phyloP scores from a whole-genome alignment of 345 rosid genomes.

The Citrus mangshanensis region DNA sequence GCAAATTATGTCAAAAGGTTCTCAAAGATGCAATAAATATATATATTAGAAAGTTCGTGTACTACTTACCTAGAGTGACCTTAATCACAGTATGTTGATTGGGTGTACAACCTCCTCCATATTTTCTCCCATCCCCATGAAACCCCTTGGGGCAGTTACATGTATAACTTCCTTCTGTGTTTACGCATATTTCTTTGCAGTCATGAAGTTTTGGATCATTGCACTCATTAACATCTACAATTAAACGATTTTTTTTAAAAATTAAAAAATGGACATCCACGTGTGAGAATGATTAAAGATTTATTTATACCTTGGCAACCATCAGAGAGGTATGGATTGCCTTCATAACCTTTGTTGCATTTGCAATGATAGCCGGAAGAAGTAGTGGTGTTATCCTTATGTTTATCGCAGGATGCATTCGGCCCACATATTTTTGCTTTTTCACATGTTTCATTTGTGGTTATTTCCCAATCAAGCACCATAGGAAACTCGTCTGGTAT shows the following conservation, averaged over 20 bases:
- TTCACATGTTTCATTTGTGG: background rate
- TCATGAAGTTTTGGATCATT: fast-evolving
- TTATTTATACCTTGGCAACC: background rate
- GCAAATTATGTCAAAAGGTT: too few relatives aligned
- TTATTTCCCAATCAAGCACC: conserved; percentile 19
- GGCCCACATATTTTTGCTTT: background rate
- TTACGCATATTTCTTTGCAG: background rate
- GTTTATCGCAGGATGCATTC: conserved; percentile 9
- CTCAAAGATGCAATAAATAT: too few relatives aligned
- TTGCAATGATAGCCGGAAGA: conserved; percentile 26
- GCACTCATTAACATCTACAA: background rate
- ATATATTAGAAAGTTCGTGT: too few relatives aligned
- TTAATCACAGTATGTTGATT: too few relatives aligned
- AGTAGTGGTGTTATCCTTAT: background rate
- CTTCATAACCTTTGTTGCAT: conserved; percentile 25
- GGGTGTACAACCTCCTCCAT: background rate
- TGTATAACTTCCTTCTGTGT: background rate
- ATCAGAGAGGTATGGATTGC: conserved; percentile 26
- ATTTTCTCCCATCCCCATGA: background rate
- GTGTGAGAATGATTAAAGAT: background rate
- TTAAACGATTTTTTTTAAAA: too few relatives aligned
- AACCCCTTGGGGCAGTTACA: background rate
- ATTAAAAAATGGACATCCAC: too few relatives aligned
- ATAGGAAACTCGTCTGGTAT: background rate
- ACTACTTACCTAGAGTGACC: background rate